phyloP scores from a whole-genome alignment of 176 grass and related monocot genomes.

The Tuctoria greenei region DNA sequence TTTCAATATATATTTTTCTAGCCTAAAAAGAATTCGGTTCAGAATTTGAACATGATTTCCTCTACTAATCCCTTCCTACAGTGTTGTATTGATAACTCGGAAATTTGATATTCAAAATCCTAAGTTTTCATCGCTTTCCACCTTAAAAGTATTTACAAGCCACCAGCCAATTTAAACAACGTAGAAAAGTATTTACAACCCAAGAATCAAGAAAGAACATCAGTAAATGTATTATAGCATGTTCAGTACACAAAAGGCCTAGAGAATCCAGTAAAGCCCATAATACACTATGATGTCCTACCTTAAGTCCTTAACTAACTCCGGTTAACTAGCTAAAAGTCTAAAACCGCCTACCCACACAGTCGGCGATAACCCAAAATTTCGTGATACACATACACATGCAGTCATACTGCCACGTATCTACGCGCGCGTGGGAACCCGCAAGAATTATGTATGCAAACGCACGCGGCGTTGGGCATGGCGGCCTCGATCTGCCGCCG shows the following conservation, averaged over 20 bases:
- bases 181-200: not conserved
- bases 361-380: slow-evolving; percentile 26
- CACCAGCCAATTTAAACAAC: not conserved
- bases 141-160: too few species aligned
- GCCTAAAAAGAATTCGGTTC: too few species aligned
- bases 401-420: not conserved
- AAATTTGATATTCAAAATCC: too few species aligned
- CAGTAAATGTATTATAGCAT: slow-evolving; percentile 45
- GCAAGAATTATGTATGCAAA: too few species aligned
- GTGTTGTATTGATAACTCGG: too few species aligned
- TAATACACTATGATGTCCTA: slow-evolving; percentile 55
- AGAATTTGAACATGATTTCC: too few species aligned
- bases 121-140: too few species aligned
- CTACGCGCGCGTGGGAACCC: not conserved
- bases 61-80: too few species aligned
- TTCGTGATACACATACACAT: not conserved
- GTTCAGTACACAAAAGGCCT: not conserved
- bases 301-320: not conserved
- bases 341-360: not conserved
- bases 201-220: slow-evolving; percentile 29
- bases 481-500: not conserved
- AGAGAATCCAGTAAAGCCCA: slow-evolving; percentile 28
- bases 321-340: not conserved
- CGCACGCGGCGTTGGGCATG: not conserved
- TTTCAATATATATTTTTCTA: too few species aligned